phyloP scores from a whole-genome alignment of 345 rosid species.

The Brassica juncea region DNA sequence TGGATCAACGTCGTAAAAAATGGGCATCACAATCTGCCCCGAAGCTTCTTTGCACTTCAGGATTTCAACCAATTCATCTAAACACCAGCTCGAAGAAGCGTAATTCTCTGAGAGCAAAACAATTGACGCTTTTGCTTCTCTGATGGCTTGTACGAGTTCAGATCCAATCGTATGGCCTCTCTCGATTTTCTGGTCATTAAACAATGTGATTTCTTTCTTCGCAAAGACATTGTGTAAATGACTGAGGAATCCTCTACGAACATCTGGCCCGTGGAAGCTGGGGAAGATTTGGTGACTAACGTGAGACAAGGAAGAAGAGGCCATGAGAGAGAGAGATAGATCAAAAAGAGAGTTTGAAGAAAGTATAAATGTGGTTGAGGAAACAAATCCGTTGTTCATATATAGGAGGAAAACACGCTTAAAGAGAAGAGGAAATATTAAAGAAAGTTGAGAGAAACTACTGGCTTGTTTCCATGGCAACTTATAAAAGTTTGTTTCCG shows the following conservation, averaged over 20 bases:
- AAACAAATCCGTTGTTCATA: not conserved
- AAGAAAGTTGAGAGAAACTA: not conserved
- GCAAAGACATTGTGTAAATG: not conserved
- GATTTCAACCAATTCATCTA: conserved; percentile 13
- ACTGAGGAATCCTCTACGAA: conserved; percentile 10
- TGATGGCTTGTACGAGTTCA: not conserved
- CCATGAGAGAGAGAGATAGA: not conserved
- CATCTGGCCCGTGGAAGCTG: conserved; percentile 11
- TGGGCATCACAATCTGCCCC: not conserved
- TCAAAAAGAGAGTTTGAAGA: not conserved
- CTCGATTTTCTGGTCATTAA: conserved; percentile 3
- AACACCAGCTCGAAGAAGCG: not conserved
- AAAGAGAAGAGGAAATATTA: not conserved
- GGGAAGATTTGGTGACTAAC: not conserved
- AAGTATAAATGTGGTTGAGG: not conserved
- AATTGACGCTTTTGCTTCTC: not conserved
- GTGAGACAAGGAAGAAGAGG: not conserved
- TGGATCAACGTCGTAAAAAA: conserved; percentile 9
- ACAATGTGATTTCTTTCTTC: not conserved
- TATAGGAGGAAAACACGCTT: not conserved
- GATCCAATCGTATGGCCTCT: not conserved
- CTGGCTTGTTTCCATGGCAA: not conserved
- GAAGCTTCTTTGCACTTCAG: not conserved
- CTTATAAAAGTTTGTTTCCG: not conserved
- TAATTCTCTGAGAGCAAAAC: not conserved